Conservation (phyloP, 140 eudicot genomes). For the Bidens hawaiensis region DNA sequence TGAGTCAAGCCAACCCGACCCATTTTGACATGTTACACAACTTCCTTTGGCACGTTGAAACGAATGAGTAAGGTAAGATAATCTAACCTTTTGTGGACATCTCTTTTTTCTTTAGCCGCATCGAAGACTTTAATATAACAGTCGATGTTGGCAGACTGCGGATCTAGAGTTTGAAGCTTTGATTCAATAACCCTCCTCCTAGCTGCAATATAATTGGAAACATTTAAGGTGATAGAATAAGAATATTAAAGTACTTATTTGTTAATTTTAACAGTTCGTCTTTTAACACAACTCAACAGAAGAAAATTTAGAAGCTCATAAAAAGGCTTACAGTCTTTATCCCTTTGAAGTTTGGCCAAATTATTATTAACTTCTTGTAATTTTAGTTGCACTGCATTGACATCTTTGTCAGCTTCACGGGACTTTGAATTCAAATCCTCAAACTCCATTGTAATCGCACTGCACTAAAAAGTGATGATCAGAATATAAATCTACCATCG, state of each 20-base stretch:
- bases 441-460: constrained; percentile 51
- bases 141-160: constrained; percentile 53
- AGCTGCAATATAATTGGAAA: constrained; percentile 43
- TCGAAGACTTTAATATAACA: constrained; percentile 49
- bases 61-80: constrained; percentile 6
- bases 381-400: constrained; percentile 53
- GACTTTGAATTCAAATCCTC: constrained; percentile 61
- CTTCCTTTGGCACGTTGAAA: neutral
- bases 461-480: constrained; percentile 31
- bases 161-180: constrained; percentile 64
- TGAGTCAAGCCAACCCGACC: neutral
- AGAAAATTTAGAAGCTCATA: neutral
- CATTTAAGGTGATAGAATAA: neutral
- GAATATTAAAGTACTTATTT: neutral
- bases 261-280: neutral
- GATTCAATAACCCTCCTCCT: constrained; percentile 72
- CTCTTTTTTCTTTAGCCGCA: constrained; percentile 59
- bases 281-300: neutral
- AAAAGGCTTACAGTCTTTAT: constrained; percentile 69
- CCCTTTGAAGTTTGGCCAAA: constrained; percentile 61
- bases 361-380: constrained; percentile 60
- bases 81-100: constrained; percentile 62
- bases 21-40: neutral
- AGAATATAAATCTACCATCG: constrained; percentile 10
- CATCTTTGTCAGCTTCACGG: constrained; percentile 83